Conservation (phyloP, 164 flowering plant genomes). For the Stephania yunnanensis region DNA sequence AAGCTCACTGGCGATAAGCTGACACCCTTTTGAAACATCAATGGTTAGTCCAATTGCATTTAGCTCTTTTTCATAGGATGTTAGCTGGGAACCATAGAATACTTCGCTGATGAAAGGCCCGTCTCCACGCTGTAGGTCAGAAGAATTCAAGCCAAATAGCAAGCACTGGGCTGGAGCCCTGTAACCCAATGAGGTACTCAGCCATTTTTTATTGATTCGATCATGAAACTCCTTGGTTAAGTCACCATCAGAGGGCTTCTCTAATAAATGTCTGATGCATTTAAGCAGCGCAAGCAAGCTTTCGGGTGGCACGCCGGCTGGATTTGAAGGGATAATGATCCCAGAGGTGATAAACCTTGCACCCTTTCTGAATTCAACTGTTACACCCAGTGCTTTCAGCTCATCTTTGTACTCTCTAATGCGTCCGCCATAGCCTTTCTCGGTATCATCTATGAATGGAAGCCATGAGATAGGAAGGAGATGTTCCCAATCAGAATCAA, state of each 20-base stretch:
- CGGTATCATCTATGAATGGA: constrained; percentile 48
- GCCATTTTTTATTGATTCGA: constrained; percentile 33
- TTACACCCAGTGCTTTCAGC: constrained; percentile 42
- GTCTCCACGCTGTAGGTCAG: constrained; percentile 31
- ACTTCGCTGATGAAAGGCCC: constrained; percentile 62
- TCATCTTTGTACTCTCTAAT: constrained; percentile 39
- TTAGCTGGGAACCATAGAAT: constrained; percentile 43
- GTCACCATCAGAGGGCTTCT: neutral
- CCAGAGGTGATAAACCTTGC: constrained; percentile 26
- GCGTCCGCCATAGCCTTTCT: constrained; percentile 27
- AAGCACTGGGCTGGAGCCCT: constrained; percentile 37
- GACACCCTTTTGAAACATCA: constrained; percentile 29
- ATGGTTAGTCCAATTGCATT: constrained; percentile 37
- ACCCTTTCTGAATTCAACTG: constrained; percentile 31
- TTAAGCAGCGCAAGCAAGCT: constrained; percentile 37
- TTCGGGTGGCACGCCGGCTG: constrained; percentile 21
- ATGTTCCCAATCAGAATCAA: constrained; percentile 38
- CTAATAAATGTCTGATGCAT: constrained; percentile 25
- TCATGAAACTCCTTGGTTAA: constrained; percentile 24
- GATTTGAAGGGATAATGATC: constrained; percentile 27
- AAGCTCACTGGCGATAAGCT: constrained; percentile 37
- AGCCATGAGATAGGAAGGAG: constrained; percentile 34
- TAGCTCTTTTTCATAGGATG: constrained; percentile 38
- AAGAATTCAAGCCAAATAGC: constrained; percentile 33
- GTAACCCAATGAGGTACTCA: constrained; percentile 51